Base-by-base conservation (phyloP, 257 asterid species). In the Sherardia arvensis region DNA sequence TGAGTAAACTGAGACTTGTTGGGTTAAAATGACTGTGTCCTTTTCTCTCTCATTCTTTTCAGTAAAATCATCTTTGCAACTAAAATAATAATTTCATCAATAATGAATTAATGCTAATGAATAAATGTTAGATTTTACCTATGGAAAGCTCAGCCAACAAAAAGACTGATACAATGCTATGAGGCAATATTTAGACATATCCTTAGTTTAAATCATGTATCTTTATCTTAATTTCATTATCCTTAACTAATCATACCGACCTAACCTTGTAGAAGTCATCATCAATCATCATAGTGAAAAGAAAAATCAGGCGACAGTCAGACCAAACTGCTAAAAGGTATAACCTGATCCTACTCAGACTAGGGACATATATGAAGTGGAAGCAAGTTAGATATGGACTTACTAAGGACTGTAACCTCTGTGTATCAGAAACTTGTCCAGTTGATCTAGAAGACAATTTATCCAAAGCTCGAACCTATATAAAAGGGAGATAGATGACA, bases 391-490 rank as follows among this genome's bases (percentile, higher is more conserved):
- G 27, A 65, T 74, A 69, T 67, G 27, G 64, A 48, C 81, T 71
- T 87, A 93, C 99, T 79, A 83, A 45, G 60, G 84, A 80, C 65
- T 81, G 94, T 75, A 90, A 79, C 79, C 81, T 83, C 75, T 69
- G 80, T 54, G 87, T 78, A 77, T 85, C 95, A 69, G 84, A 70
- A 59, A 69, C 76, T 76, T 87, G 97, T 68, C 79, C 94, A 66
- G 78, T 80, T 29, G 96, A 84, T 73, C 79, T 84, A 69, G 79
- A 66, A 63, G 88, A 78, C 76, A 81, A 73, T 53, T 74, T 57
- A 68, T 83, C 89, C 82, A 93, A 64, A 65, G 87, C 88, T 81
- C 83, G 78, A 40, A 76, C 86, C 99, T 93, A 81, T 54, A 69
- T 25, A 69, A 33, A 62, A 40, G 61, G 51, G 63, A 36, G 67